Base-by-base conservation (phyloP, 2,329 filamentous ascomycete species). In the Fusarium sp. region DNA sequence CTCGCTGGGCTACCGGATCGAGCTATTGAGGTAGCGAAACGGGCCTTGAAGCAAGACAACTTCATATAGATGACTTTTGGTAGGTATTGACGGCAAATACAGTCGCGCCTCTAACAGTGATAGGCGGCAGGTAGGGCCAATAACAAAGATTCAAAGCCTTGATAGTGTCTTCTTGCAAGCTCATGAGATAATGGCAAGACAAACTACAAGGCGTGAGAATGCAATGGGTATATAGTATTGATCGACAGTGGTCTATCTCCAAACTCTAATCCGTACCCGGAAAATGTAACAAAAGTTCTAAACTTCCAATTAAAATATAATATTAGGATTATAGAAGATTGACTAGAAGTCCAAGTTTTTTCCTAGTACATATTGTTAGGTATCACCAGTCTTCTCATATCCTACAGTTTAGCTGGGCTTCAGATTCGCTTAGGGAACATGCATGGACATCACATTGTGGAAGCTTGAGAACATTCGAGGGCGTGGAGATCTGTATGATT, bases 1-100 rank as follows among this genome's bases (percentile, higher is more conserved):
- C 84, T 98, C 75, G 97, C 96, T 11, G 95, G 94, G 3, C 78
- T 98, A 76, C 95, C 95, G 1, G 90, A 91, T 68, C 85, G 87
- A 49, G 94, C 92, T 7, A 90, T 98, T 62, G 83, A 85, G 28
- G 85, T 94, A 72, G 95, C 96, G 11, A 85, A 82, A 58, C 81
- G 85, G 42, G 87, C 94, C 14, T 83, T 95, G 49, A 75, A 77
- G 44, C 58, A 67, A 57, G 41, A 74, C 39, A 36, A 63, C 59
- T 63, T 28, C 20, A 47, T 44, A 42, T 47, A 59, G 49, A 7
- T 15, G 9, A 22, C 49, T 52, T 26, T 20, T 24, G n/a, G 33
- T 36, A 36, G 18, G n/a, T 26, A 26, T 8, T 26, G 33, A 36
- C 13, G n/a, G 17, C 18, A 35, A 22, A 36, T 24, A 20, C 26